A percentile compares a stretch with the other conserved stretches of the same genome.
phyloP scores from a whole-genome alignment of 257 asterid species.

The Scutellaria minor region DNA sequence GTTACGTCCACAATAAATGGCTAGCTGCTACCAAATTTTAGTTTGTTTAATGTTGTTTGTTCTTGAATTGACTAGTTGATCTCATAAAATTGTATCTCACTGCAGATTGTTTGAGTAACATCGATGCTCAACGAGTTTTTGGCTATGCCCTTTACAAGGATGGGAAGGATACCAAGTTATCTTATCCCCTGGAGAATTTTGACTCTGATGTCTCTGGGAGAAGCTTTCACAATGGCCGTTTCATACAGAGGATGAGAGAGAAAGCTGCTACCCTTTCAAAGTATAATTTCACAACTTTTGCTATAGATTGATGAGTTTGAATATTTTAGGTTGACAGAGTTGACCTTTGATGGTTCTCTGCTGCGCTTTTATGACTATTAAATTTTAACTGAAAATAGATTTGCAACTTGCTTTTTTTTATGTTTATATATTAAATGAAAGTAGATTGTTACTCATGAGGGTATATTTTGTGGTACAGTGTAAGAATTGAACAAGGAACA shows the following conservation, averaged over 20 bases:
- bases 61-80: neutral
- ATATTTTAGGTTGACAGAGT: slow-evolving; percentile 16
- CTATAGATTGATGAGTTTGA: neutral
- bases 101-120: slow-evolving; percentile 68
- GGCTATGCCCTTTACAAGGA: slow-evolving; percentile 83
- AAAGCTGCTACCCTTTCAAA: slow-evolving; percentile 73
- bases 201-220: slow-evolving; percentile 72
- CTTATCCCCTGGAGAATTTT: slow-evolving; percentile 79
- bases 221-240: slow-evolving; percentile 86
- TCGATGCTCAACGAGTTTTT: slow-evolving; percentile 73
- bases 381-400: slow-evolving; percentile 16
- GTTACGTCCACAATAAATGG: slow-evolving; percentile 10
- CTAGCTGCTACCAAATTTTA: slow-evolving; percentile 25
- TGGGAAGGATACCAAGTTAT: slow-evolving; percentile 56
- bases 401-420: neutral
- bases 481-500: slow-evolving; percentile 76
- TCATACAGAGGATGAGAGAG: slow-evolving; percentile 77
- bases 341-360: slow-evolving; percentile 23
- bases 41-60: slow-evolving; percentile 6
- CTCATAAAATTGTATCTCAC: slow-evolving; percentile 13
- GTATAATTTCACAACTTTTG: slow-evolving; percentile 42
- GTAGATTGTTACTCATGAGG: slow-evolving; percentile 6
- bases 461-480: slow-evolving; percentile 49
- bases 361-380: neutral
- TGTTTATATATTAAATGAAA: neutral